Evolutionary conservation across 1,284 basidiomycete genomes (phyloP), one percentile per base, ranked within the genome.

Genomic region (Calocybe gambosa): DNA sequence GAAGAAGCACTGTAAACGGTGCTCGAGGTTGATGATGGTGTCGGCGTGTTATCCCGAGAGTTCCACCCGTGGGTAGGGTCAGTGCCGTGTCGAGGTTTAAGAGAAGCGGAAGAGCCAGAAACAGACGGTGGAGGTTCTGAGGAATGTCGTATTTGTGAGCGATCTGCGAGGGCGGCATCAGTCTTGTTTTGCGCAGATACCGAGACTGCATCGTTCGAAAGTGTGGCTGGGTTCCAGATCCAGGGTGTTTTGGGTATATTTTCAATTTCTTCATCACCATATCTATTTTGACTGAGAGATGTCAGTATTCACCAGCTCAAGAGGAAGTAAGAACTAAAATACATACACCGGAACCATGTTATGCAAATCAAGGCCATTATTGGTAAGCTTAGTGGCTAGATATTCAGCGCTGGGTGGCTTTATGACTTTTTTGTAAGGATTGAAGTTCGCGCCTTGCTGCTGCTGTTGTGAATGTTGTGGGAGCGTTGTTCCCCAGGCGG

Each of bases 311-410:
- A 23, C 1, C 47, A 39, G 25, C 3, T 18, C 25, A 45, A 37
- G 21, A 49, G 28, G 38, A 39, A 20, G 15, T 12, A 5, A 45
- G 36, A 33, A 39, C n/a, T n/a, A 29, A 56, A 43, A 13, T 42
- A 73, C 79, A 51, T 58, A 85, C 83, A 72, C 72, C 49, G 77
- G 75, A 39, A 82, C 70, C 81, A 86, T 84, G 45, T 77, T 73
- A 54, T 74, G 67, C 18, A 88, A 66, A 33, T 79, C 81, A 2
- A 88, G 64, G 0, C 80, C 79, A 58, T 87, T 87, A 42, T 79
- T 70, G 0, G 65, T 57, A 26, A 87, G 56, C 55, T 72, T 62
- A 3, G 73, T 75, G 1, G 70, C 70, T 59, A 81, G 75, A 61
- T 86, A 86, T 42, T 75, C 76, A 2, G 74, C 74, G 54, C 77